A percentile compares a stretch with the other conserved stretches of the same genome.
phyloP scores from a whole-genome alignment of 1,284 basidiomycete genomes.

The Phenoliferia sp. region DNA sequence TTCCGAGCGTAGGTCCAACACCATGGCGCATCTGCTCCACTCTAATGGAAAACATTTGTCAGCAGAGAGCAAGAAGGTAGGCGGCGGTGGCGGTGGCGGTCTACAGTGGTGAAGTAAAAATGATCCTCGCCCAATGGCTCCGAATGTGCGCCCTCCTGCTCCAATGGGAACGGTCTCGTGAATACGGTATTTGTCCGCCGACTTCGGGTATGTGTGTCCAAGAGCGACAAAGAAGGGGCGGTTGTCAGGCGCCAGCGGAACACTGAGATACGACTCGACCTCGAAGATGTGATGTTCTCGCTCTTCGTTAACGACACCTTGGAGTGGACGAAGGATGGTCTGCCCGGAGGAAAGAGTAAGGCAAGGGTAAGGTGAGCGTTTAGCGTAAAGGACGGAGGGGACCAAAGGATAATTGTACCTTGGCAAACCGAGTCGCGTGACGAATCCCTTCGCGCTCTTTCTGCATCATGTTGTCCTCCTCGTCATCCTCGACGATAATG shows the following conservation, averaged over 20 bases:
- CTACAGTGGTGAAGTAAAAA: background rate
- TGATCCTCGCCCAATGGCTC: background rate
- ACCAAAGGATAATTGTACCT: no score
- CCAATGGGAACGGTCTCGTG: background rate
- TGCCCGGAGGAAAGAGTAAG: background rate
- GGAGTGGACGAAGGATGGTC: background rate
- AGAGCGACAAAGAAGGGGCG: background rate
- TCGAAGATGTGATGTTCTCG: background rate
- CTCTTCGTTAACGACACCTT: background rate
- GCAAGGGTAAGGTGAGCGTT: no score
- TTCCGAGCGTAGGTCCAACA: background rate
- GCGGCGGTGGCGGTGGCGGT: no score
- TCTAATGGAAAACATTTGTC: background rate
- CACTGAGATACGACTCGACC: background rate
- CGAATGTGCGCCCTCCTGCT: no score
- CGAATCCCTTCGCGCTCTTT: background rate
- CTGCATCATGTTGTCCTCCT: background rate
- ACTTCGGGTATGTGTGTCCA: background rate
- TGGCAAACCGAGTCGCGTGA: background rate
- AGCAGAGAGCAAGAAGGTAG: background rate
- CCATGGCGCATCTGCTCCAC: background rate
- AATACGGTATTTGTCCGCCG: background rate
- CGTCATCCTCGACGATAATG: background rate
- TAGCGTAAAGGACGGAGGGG: background rate
- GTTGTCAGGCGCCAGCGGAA: background rate